Conservation (phyloP, 352 stramenopile genomes). For the Phytopythium boreale region DNA sequence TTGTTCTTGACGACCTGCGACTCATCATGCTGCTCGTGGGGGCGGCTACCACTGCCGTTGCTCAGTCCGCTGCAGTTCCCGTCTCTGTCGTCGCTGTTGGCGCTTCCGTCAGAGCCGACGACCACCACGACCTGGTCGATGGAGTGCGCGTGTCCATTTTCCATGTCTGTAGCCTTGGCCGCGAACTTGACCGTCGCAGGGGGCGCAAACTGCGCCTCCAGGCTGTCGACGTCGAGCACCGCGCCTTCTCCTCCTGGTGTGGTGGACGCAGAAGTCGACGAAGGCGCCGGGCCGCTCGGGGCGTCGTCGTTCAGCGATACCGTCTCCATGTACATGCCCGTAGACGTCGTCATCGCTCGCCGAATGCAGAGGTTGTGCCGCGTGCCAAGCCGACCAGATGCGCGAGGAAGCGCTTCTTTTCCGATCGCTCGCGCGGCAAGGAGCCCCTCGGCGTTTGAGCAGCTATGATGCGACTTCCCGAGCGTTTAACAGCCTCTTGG, state of each 20-base stretch:
- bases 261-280: neutral
- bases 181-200: neutral
- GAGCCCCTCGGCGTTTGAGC: neutral
- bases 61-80: slow-evolving; percentile 11
- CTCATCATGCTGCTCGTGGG: neutral
- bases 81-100: slow-evolving; percentile 23
- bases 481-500: neutral
- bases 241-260: slow-evolving; percentile 4
- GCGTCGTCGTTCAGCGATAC: slow-evolving; percentile 75
- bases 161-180: slow-evolving; percentile 14
- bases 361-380: neutral
- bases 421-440: neutral
- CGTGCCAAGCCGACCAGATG: neutral
- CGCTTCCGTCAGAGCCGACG: slow-evolving; percentile 19
- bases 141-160: slow-evolving; percentile 7
- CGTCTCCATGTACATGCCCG: slow-evolving; percentile 61
- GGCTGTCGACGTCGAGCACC: slow-evolving; percentile 35
- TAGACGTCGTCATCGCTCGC: slow-evolving; percentile 25
- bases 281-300: slow-evolving; percentile 4
- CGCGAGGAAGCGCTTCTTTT: neutral
- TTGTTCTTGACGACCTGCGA: slow-evolving; percentile 16
- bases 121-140: slow-evolving; percentile 32
- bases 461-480: neutral
- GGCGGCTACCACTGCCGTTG: neutral
- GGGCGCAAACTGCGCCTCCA: slow-evolving; percentile 43